Percentiles rank a stretch among this genome's conserved stretches.
Conservation (phyloP, 2,329 filamentous ascomycete genomes). For the Neopestalotiopsis clavispora region DNA sequence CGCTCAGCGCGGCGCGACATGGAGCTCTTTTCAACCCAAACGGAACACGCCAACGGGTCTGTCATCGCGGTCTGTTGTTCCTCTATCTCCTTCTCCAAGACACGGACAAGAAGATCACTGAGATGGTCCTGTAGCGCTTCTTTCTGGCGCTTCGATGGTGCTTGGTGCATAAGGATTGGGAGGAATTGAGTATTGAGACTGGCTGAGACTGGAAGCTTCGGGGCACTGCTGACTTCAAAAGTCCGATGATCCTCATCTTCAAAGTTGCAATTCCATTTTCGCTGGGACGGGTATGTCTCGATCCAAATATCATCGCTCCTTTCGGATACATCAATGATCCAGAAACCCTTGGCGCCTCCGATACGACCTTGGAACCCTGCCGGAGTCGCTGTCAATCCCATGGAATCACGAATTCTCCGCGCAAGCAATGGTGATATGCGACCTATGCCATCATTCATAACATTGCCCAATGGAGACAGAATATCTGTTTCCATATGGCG, state of each 20-base stretch:
- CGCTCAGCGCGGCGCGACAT: slow-evolving; percentile 41
- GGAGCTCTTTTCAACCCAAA: slow-evolving; percentile 53
- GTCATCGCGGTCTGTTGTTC: slow-evolving; percentile 56
- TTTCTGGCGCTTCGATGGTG: slow-evolving; percentile 41
- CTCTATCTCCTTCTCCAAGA: slow-evolving; percentile 57
- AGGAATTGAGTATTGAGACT: slow-evolving; percentile 72
- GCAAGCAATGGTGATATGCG: slow-evolving; percentile 67
- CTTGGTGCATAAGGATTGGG: slow-evolving; percentile 67
- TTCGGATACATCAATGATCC: slow-evolving; percentile 64
- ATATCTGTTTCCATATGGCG: slow-evolving; percentile 41
- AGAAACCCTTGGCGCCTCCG: slow-evolving; percentile 76
- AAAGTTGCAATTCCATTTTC: slow-evolving; percentile 66
- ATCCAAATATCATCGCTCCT: slow-evolving; percentile 63
- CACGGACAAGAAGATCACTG: slow-evolving; percentile 50
- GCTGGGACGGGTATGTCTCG: slow-evolving; percentile 68
- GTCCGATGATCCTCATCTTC: slow-evolving; percentile 58
- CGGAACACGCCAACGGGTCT: slow-evolving; percentile 53
- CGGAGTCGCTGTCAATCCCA: slow-evolving; percentile 61
- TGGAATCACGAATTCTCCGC: slow-evolving; percentile 49
- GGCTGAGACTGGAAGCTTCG: slow-evolving; percentile 53
- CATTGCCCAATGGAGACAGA: slow-evolving; percentile 42
- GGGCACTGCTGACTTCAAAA: slow-evolving; percentile 65
- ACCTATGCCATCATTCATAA: slow-evolving; percentile 72
- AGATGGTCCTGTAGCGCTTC: slow-evolving; percentile 53
- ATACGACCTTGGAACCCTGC: slow-evolving; percentile 73